These are phyloP conservation scores for Boletus mariae DNA, from an alignment of 1,284 basidiomycete genomes.

Conservation along the genomic window DNA sequence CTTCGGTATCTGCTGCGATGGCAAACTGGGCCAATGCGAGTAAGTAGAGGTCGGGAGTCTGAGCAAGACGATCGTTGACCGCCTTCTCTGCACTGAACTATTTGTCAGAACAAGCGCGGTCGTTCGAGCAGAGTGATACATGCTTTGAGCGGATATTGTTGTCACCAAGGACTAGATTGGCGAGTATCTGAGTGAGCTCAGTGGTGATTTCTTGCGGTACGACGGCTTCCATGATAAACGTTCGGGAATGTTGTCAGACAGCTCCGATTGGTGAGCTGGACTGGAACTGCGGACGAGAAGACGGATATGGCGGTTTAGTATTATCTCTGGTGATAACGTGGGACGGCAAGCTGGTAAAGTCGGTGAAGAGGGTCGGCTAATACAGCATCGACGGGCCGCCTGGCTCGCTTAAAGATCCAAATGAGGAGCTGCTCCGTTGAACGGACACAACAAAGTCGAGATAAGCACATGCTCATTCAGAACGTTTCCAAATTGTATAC, in stretches of 20 bases:
- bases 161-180: slow-evolving; percentile 76
- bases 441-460: not conserved
- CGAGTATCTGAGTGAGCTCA: slow-evolving; percentile 76
- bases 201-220: slow-evolving; percentile 62
- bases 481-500: no score
- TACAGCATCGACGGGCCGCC: not conserved
- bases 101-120: not conserved
- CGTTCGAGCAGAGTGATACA: slow-evolving; percentile 21
- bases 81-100: slow-evolving; percentile 64
- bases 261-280: slow-evolving; percentile 1
- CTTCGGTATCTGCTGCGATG: slow-evolving; percentile 66
- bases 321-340: not conserved
- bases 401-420: not conserved
- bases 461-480: no score
- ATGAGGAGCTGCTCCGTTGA: not conserved
- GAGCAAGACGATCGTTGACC: slow-evolving; percentile 70
- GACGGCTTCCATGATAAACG: slow-evolving; percentile 39
- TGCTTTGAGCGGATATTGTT: slow-evolving; percentile 69
- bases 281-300: no score
- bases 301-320: not conserved
- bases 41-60: slow-evolving; percentile 72
- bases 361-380: not conserved
- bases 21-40: slow-evolving; percentile 74
- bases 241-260: not conserved
- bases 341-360: not conserved